Evolutionary conservation across 345 rosid species (phyloP).

Genomic region (Iberis pinnata): DNA sequence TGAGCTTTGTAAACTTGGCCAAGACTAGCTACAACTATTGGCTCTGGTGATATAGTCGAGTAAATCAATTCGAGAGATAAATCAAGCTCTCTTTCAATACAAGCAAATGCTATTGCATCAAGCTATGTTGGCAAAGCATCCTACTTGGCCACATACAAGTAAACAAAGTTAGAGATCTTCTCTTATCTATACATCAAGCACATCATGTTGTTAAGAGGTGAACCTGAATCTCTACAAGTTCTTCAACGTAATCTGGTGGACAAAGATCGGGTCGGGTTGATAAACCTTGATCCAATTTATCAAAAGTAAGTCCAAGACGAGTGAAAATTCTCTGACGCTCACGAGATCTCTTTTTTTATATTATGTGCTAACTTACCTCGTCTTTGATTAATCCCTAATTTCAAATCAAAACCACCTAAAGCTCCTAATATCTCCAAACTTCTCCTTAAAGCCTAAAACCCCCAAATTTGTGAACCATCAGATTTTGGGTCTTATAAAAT

Average conservation of each 20-base stretch:
- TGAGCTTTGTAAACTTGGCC: conserved; percentile 98
- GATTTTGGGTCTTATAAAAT: background rate
- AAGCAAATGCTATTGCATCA: conserved; percentile 79
- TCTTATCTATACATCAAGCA: background rate
- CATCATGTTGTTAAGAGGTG: background rate
- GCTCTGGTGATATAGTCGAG: conserved; percentile 69
- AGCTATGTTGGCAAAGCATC: conserved; percentile 94
- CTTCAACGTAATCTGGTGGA: conserved; percentile 89
- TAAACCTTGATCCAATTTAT: conserved; percentile 91
- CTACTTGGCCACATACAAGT: conserved; percentile 45
- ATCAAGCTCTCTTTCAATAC: conserved; percentile 83
- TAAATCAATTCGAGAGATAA: conserved; percentile 60
- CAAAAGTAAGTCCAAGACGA: conserved; percentile 86
- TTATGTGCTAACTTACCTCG: conserved; percentile 53
- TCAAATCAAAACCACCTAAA: conserved; percentile 62
- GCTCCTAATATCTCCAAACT: conserved; percentile 61
- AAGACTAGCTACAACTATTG: conserved; percentile 90
- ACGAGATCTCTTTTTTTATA: conserved; percentile 60
- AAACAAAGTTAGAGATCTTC: conserved; percentile 16
- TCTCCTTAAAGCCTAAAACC: conserved; percentile 60
- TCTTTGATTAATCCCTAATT: conserved; percentile 57
- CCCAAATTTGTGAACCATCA: background rate
- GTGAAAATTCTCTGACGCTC: conserved; percentile 66
- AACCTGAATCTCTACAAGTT: conserved; percentile 89
- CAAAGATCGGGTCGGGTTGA: conserved; percentile 95